These are phyloP conservation scores for Colletotrichum phormii DNA, from an alignment of 2,329 filamentous ascomycete species.

Conservation along the genomic window DNA sequence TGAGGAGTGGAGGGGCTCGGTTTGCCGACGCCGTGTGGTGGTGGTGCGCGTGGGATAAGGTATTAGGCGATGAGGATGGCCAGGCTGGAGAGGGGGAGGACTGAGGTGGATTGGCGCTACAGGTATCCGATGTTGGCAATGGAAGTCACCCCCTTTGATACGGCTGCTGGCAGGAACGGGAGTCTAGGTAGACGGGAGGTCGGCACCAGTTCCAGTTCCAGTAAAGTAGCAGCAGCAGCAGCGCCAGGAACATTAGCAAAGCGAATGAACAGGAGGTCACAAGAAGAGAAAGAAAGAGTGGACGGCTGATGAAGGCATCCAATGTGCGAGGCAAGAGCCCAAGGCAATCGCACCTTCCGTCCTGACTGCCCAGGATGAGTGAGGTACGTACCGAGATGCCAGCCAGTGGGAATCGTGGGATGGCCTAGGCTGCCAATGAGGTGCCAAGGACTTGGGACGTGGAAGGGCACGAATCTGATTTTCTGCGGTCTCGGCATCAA, in stretches of 20 bases:
- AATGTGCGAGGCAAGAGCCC: neutral
- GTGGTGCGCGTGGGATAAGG: neutral
- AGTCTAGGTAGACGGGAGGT: constrained; percentile 5
- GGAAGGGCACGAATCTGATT: constrained; percentile 17
- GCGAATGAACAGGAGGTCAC: neutral
- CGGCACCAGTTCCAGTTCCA: neutral
- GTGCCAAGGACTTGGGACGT: constrained; percentile 13
- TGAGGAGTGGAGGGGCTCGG: constrained; percentile 10
- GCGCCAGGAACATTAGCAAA: neutral
- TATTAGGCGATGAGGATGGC: constrained; percentile 2
- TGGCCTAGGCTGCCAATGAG: neutral
- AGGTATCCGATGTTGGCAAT: neutral
- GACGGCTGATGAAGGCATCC: neutral
- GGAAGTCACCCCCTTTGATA: neutral
- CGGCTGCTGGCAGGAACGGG: neutral
- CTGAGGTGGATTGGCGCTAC: constrained; percentile 3
- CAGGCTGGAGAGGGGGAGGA: neutral
- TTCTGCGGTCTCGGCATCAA: constrained; percentile 32
- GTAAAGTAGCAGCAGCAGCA: neutral
- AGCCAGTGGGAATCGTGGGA: neutral
- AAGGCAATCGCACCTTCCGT: neutral
- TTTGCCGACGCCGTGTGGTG: constrained; percentile 7
- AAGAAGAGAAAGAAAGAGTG: neutral
- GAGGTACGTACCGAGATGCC: neutral
- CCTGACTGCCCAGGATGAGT: neutral